A percentile compares a stretch with the other conserved stretches of the same genome.
Evolutionary conservation across 1,139 yeast genomes (phyloP).

Genomic region (Hanseniaspora sp.): DNA sequence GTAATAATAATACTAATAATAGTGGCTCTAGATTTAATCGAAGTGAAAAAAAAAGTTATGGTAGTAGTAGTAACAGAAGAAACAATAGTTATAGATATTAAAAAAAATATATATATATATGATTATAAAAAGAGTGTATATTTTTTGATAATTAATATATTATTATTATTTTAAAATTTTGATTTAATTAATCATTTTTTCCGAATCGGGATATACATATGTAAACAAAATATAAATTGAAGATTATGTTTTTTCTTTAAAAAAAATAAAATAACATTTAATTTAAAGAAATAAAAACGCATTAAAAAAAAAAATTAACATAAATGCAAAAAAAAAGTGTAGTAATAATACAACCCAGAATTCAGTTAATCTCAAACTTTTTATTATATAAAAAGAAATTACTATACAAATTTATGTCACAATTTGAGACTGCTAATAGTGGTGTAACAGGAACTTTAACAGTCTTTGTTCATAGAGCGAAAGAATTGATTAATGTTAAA

Average conservation of each 20-base stretch:
- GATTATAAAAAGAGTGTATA: no score
- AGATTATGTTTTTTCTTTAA: no score
- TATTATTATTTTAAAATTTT: no score
- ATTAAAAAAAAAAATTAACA: no score
- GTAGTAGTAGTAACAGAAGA: background rate
- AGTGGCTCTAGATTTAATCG: background rate
- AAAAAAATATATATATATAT: background rate
- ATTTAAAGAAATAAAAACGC: background rate
- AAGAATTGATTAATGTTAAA: constrained; percentile 70
- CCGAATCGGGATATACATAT: no score
- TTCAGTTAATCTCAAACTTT: no score
- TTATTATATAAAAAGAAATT: no score
- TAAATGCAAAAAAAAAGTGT: background rate
- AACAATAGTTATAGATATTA: background rate
- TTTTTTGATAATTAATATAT: no score
- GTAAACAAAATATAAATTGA: no score
- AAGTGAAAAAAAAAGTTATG: background rate
- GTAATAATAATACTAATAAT: no score
- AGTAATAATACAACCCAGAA: background rate
- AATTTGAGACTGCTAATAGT: constrained; percentile 9
- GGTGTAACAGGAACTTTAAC: constrained; percentile 34
- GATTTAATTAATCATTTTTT: no score
- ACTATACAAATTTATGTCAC: constrained; percentile 2
- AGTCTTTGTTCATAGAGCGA: constrained; percentile 40
- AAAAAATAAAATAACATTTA: no score